Base-by-base conservation (phyloP, 2,329 filamentous ascomycete genomes). In the Sphaceloma murrayae region DNA sequence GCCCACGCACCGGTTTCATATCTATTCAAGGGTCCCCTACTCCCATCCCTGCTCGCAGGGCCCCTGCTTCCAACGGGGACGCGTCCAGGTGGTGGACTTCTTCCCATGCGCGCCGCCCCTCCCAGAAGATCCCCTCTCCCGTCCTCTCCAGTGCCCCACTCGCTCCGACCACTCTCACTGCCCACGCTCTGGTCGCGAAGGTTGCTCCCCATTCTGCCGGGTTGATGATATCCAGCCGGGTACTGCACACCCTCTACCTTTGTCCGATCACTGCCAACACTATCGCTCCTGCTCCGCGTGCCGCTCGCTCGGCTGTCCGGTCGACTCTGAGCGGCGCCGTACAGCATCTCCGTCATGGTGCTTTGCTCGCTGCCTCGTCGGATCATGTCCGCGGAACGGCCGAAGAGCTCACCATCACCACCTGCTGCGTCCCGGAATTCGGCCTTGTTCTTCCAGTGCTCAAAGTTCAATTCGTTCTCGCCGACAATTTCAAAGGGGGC, bases 391-490 rank as follows among this genome's bases (percentile, higher is more conserved):
- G 68, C 65, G 2, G 72, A 63, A 10, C 67, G 70, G 2, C 81
- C 82, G 50, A 67, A 71, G 1, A 70, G 53, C 14, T 67, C 66
- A 16, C 82, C 83, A 17, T 67, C 67, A 4, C 83, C 87, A n/a
- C 86, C 86, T 52, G 87, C 82, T 45, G 91, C 85, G 8, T 87
- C 81, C 1, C 79, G 78, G 63, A 96, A 95, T 53, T 95, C 89
- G 2, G 84, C 75, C 1, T 86, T 74, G 61, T 94, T 82, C 64
- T 94, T 95, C 71, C 80, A 96, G 64, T 86, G 89, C 49, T 86
- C 80, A 58, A 93, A 94, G 60, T 94, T 87, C 62, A 94, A 80
- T 38, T 86, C 78, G 45, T 75, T 75, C 55, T 96, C 89, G 0
- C 84, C 79, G 0, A 96, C 88, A 47, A 94, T 78, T 62, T 96